Base-by-base conservation (phyloP, 2,329 filamentous ascomycete species). In the Torrubiella hemipterigena region DNA sequence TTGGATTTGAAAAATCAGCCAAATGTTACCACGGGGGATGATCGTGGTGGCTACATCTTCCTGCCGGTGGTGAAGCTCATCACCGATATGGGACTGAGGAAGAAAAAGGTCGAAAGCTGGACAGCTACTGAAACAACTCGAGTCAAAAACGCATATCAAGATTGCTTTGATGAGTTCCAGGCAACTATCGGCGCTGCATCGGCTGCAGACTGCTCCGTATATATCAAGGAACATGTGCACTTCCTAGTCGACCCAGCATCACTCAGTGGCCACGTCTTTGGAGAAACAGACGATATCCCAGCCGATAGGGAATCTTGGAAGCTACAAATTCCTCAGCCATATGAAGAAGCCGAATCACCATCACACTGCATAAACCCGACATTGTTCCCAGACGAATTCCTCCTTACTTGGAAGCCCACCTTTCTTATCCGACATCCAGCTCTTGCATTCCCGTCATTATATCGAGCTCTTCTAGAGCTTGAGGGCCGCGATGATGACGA, bases 371-470 rank as follows among this genome's bases (percentile, higher is more conserved):
- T 14, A 15, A 56, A 57, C 38, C 24, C 46, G 18, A 58, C 56
- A 0, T 27, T 55, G 9, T 36, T 59, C 9, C 44, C 56, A 2
- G 50, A 58, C 34, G 46, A 47, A 17, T 51, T 53, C 23, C 42
- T 60, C 26, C 44, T 42, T 11, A 48, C 37, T 3, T 57, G 45
- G 41, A 42, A 43, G 17, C 41, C 52, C 4, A 45, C 50, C 3
- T 55, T 59, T 31, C 42, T 56, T 17, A 54, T 60, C 33, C 46
- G 56, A 2, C 54, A 61, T 33, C 58, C 57, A 4, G 54, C 53
- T 7, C 38, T 59, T 16, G 42, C 48, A 6, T 57, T 54, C 24
- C 49, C 54, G 5, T 60, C 56, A 2, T 40, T 50, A 10, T 32
- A 35, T 14, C 29, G 33, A 13, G 19, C 26, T 10, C 13, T 19